Conservation (phyloP, 2,329 filamentous ascomycete genomes). For the Tolypocladium ovalisporum region DNA sequence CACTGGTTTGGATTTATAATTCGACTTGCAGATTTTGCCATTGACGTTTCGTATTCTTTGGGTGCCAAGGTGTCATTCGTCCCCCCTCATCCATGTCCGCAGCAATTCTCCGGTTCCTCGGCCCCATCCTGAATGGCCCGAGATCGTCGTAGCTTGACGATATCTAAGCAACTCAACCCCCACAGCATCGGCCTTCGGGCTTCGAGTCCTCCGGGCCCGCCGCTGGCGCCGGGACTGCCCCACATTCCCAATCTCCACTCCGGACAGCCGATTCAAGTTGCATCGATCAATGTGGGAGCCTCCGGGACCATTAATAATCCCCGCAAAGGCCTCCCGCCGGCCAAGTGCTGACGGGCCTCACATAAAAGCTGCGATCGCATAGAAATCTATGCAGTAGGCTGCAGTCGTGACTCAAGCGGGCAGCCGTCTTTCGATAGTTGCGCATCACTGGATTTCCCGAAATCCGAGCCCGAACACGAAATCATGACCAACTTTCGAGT, state of each 20-base stretch:
- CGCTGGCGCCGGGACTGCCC: not conserved
- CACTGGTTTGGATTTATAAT: not conserved
- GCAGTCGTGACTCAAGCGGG: not conserved
- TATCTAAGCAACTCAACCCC: not conserved
- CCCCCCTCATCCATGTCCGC: not conserved
- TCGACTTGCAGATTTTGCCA: not conserved
- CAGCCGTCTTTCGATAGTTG: not conserved
- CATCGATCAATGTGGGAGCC: not conserved
- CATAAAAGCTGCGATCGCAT: not conserved
- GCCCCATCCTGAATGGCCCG: not conserved
- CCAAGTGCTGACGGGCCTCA: not conserved
- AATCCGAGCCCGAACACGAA: not conserved
- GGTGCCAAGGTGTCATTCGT: not conserved
- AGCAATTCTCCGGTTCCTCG: not conserved
- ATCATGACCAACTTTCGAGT: conserved; percentile 48
- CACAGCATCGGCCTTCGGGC: not conserved
- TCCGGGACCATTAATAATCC: not conserved
- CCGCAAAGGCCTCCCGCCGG: not conserved
- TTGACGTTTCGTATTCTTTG: not conserved
- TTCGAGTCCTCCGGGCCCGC: not conserved
- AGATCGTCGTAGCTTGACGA: not conserved
- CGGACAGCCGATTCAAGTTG: not conserved
- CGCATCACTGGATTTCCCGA: not conserved
- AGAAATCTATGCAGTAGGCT: not conserved
- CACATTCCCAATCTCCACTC: not conserved